Conservation (phyloP, 331 rosid genomes). For the Pyracantha coccinea region DNA sequence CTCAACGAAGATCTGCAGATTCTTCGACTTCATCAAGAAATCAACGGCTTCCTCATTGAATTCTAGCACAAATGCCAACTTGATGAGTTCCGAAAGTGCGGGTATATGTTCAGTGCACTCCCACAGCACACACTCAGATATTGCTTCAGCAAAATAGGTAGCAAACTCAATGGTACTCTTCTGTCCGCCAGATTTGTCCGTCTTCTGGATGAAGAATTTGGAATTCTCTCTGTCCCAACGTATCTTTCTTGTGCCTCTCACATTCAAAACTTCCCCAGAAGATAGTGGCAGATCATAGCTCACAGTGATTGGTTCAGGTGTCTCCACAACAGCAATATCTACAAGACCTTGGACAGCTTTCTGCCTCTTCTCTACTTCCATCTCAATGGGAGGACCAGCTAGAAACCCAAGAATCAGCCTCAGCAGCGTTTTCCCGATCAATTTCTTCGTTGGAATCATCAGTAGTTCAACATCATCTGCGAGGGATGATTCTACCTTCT, state of each 20-base stretch:
- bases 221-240: constrained; percentile 45
- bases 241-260: constrained; percentile 27
- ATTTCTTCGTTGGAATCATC: constrained; percentile 15
- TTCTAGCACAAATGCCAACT: constrained; percentile 37
- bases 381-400: constrained; percentile 36
- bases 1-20: constrained; percentile 49
- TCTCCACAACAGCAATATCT: constrained; percentile 31
- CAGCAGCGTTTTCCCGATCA: constrained; percentile 32
- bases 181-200: constrained; percentile 17
- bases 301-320: constrained; percentile 28
- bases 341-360: constrained; percentile 39
- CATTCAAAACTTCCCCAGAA: constrained; percentile 28
- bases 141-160: constrained; percentile 49
- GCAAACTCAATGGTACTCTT: constrained; percentile 37
- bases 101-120: constrained; percentile 38
- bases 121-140: constrained; percentile 45
- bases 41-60: constrained; percentile 44
- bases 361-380: constrained; percentile 46
- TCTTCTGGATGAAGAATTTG: constrained; percentile 29
- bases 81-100: constrained; percentile 49
- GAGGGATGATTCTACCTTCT: constrained; percentile 21
- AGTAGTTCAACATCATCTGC: constrained; percentile 7
- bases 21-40: constrained; percentile 53
- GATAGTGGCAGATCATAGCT: constrained; percentile 33
- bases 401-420: constrained; percentile 62